Evolutionary conservation across 2,329 filamentous ascomycete species (phyloP).

Genomic region (Aspergillus sergii): DNA sequence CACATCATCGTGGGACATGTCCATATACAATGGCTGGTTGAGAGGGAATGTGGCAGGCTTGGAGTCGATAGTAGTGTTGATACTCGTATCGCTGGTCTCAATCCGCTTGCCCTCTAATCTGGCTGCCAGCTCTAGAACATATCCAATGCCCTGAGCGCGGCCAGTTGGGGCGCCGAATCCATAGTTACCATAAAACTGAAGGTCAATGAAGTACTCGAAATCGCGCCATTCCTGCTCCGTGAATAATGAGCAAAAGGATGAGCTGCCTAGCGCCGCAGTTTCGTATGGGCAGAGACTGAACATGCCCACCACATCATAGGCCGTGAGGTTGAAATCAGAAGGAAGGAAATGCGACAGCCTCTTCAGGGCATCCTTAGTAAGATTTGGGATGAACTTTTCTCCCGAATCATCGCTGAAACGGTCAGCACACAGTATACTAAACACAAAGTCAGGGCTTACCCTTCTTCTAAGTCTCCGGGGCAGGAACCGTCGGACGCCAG

Average conservation of each 20-base stretch:
- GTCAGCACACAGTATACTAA: neutral
- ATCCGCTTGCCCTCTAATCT: slow-evolving; percentile 53
- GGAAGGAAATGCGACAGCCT: slow-evolving; percentile 54
- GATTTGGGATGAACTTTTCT: slow-evolving; percentile 47
- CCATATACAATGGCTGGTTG: slow-evolving; percentile 53
- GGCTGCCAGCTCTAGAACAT: slow-evolving; percentile 55
- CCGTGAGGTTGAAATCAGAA: slow-evolving; percentile 51
- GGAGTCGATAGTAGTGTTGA: slow-evolving; percentile 54
- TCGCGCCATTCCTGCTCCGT: slow-evolving; percentile 58
- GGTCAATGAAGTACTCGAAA: slow-evolving; percentile 57
- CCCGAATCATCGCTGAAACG: slow-evolving; percentile 25
- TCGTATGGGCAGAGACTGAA: slow-evolving; percentile 60
- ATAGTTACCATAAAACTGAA: slow-evolving; percentile 52
- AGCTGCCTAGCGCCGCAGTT: slow-evolving; percentile 52
- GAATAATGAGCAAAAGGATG: slow-evolving; percentile 58
- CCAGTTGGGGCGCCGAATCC: slow-evolving; percentile 53
- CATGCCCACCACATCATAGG: slow-evolving; percentile 55
- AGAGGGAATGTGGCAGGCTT: slow-evolving; percentile 52
- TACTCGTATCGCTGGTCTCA: slow-evolving; percentile 51
- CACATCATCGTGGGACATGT: slow-evolving; percentile 58
- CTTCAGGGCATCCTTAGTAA: slow-evolving; percentile 48
- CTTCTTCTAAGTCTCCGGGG: slow-evolving; percentile 35
- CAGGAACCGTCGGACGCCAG: slow-evolving; percentile 44
- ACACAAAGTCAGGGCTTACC: slow-evolving; percentile 19
- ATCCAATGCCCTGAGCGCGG: slow-evolving; percentile 56